These are phyloP conservation scores for Trichoderma endophyticum DNA, from an alignment of 2,329 filamentous ascomycete species.

Conservation along the genomic window DNA sequence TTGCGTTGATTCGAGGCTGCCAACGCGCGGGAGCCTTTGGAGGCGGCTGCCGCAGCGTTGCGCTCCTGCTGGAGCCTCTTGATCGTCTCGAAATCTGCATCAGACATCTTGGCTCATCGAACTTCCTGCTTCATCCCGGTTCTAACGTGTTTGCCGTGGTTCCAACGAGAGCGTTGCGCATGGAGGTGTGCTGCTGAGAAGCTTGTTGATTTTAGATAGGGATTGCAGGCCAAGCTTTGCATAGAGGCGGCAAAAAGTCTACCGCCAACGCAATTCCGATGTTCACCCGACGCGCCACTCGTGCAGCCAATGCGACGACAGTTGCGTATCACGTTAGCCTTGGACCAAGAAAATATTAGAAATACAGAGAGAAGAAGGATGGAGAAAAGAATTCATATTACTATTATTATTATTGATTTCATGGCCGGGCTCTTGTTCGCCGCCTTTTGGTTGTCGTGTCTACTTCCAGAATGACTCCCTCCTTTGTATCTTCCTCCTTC, in stretches of 20 bases:
- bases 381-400: background rate
- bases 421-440: slow-evolving; percentile 23
- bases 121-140: slow-evolving; percentile 41
- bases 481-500: slow-evolving; percentile 26
- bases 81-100: slow-evolving; percentile 84
- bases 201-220: slow-evolving; percentile 19
- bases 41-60: slow-evolving; percentile 72
- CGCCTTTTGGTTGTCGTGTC: slow-evolving; percentile 29
- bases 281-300: slow-evolving; percentile 31
- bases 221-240: slow-evolving; percentile 20
- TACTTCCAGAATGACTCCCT: slow-evolving; percentile 22
- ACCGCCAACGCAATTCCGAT: slow-evolving; percentile 24
- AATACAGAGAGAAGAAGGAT: background rate
- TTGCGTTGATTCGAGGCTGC: slow-evolving; percentile 76
- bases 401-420: background rate
- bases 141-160: slow-evolving; percentile 38
- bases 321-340: background rate
- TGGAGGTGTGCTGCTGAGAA: slow-evolving; percentile 32
- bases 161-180: slow-evolving; percentile 36
- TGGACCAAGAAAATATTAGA: background rate
- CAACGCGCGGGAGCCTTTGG: slow-evolving; percentile 78
- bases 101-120: slow-evolving; percentile 55
- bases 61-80: slow-evolving; percentile 89
- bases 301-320: background rate
- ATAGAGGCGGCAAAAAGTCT: slow-evolving; percentile 34